Evolutionary conservation across 148 eudicot species (phyloP).

Genomic region (Beta vulgaris): DNA sequence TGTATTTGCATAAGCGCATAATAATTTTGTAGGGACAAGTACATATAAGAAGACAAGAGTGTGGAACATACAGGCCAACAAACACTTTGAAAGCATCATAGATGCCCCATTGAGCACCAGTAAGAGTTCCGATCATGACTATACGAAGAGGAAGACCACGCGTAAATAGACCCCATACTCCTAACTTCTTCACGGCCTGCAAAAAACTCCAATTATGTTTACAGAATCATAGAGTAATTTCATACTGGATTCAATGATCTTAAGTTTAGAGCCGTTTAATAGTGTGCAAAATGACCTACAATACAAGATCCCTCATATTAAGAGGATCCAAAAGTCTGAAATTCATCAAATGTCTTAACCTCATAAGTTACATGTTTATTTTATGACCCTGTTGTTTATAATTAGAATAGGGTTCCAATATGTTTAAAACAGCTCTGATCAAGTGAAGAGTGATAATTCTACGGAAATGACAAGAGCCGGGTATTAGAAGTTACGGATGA

Average conservation of each 20-base stretch:
- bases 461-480: too few species aligned
- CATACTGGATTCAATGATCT: not conserved
- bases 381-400: too few species aligned
- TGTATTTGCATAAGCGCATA: too few species aligned
- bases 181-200: constrained; percentile 72
- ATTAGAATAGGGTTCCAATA: too few species aligned
- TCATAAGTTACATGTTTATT: too few species aligned
- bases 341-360: too few species aligned
- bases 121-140: constrained; percentile 76
- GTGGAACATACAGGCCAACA: constrained; percentile 70
- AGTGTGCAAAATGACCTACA: too few species aligned
- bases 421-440: not conserved
- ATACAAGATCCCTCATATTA: too few species aligned
- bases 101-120: constrained; percentile 75
- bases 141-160: constrained; percentile 84
- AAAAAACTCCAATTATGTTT: not conserved
- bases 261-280: too few species aligned
- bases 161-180: constrained; percentile 58
- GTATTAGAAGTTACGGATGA: not conserved
- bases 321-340: too few species aligned
- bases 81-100: constrained; percentile 74
- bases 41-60: not conserved
- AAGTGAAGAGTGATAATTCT: not conserved
- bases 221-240: not conserved
- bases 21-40: too few species aligned